Percentiles rank a stretch among this genome's conserved stretches.
These are phyloP conservation scores for Phaeolepiota aurea DNA, from an alignment of 768 basidiomycete genomes.

Conservation along the genomic window DNA sequence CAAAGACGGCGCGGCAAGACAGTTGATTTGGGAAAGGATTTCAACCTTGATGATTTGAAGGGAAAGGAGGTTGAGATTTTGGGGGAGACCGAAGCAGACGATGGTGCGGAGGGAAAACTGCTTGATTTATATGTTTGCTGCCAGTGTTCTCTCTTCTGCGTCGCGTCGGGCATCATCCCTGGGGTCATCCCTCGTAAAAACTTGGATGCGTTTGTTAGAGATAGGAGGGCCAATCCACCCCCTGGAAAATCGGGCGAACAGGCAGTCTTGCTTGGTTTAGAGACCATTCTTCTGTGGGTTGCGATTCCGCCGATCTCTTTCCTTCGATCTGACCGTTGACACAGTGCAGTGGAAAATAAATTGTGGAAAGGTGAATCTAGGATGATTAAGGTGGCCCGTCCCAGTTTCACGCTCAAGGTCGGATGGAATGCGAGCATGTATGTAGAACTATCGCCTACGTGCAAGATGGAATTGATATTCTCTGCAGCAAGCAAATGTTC, in stretches of 20 bases:
- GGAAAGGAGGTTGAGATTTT: slow-evolving; percentile 20
- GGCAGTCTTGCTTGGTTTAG: slow-evolving; percentile 47
- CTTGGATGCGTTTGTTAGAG: slow-evolving; percentile 54
- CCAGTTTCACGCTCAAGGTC: slow-evolving; percentile 51
- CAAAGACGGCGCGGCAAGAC: slow-evolving; percentile 37
- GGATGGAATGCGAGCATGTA: slow-evolving; percentile 61
- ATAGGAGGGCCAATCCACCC: slow-evolving; percentile 52
- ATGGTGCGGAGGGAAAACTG: slow-evolving; percentile 43
- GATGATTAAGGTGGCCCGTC: slow-evolving; percentile 41
- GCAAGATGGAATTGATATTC: background rate
- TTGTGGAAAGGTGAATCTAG: slow-evolving; percentile 66
- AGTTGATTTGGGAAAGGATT: slow-evolving; percentile 22
- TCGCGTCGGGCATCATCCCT: slow-evolving; percentile 62
- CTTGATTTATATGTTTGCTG: slow-evolving; percentile 81
- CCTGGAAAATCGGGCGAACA: slow-evolving; percentile 46
- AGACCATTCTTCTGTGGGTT: slow-evolving; percentile 62
- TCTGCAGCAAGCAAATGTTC: slow-evolving; percentile 34
- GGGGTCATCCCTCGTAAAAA: slow-evolving; percentile 60
- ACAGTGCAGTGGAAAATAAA: slow-evolving; percentile 67
- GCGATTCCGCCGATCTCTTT: slow-evolving; percentile 2
- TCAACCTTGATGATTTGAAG: slow-evolving; percentile 35
- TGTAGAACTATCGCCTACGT: slow-evolving; percentile 16
- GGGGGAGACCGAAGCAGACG: slow-evolving; percentile 20
- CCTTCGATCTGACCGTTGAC: slow-evolving; percentile 4
- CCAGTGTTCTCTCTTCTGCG: slow-evolving; percentile 70